Base-by-base conservation (phyloP, 2,329 filamentous ascomycete species). In the Cercospora sesami region DNA sequence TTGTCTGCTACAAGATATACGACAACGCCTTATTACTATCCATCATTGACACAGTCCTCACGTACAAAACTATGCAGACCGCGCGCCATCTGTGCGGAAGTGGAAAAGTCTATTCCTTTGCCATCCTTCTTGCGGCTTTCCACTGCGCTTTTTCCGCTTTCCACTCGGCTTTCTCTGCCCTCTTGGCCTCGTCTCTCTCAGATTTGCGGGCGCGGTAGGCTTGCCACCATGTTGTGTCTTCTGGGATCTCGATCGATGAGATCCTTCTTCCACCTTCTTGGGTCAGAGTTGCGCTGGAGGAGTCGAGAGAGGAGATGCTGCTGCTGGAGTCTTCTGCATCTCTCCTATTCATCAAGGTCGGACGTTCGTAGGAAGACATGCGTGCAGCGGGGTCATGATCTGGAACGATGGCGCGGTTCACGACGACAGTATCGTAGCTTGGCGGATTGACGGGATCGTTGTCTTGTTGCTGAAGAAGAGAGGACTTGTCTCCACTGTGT, bases 361-460 rank as follows among this genome's bases (percentile, higher is more conserved):
- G 48, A 9, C 10, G 8, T 55, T 5, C 23, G 14, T 28, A 28
- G 3, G 48, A 3, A 1, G n/a, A 14, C 4, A 21, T 21, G 9
- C 2, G 9, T 23, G 23, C 21, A 16, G 48, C 4, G 14, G 33
- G 33, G 12, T 55, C 23, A 4, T 16, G 1, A 14, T 39, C 31
- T 53, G 58, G 39, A 2, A 70, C 42, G 42, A 65, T 59, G 16
- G 63, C 65, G 48, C 51, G 63, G 21, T 64, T 42, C 5, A 64
- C 58, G 5, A 16, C 16, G n/a, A 59, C 39, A 23, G 48, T 51
- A 6, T 70, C 53, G 65, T 73, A 73, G 62, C 69, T 71, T 62
- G 71, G 71, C 33, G 71, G 71, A 14, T 23, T 51, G 42, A 69
- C 63, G 33, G 51, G 65, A 23, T 42, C 30, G 36, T 67, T 59